A percentile compares a stretch with the other conserved stretches of the same genome.
Evolutionary conservation across 768 basidiomycete species (phyloP).

Genomic region (Rossbeevera mucosa): DNA sequence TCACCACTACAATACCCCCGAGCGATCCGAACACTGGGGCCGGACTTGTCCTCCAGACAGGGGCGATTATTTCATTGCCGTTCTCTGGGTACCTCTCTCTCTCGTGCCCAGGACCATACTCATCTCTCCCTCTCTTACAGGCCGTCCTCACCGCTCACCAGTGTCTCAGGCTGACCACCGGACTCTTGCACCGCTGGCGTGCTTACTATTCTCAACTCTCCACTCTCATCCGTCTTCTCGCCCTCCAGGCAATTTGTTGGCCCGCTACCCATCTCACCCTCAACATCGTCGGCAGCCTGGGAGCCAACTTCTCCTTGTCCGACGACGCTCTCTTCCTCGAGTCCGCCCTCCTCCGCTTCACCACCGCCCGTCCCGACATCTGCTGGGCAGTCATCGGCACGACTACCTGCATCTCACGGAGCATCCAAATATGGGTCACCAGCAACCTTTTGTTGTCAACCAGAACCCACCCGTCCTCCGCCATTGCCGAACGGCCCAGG

Average conservation of each 20-base stretch:
- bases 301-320: constrained; percentile 11
- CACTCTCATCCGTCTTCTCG: constrained; percentile 86
- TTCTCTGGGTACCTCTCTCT: constrained; percentile 59
- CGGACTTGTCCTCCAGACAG: constrained; percentile 43
- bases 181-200: constrained; percentile 85
- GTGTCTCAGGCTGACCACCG: constrained; percentile 82
- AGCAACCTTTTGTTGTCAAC: constrained; percentile 58
- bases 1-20: background rate
- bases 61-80: constrained; percentile 62
- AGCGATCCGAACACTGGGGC: constrained; percentile 19
- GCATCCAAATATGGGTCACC: constrained; percentile 94
- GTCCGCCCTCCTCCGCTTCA: constrained; percentile 31
- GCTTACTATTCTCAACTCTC: constrained; percentile 86
- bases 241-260: constrained; percentile 95
- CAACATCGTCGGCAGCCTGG: constrained; percentile 51
- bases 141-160: constrained; percentile 84
- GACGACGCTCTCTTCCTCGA: constrained; percentile 20
- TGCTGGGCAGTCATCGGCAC: constrained; percentile 90
- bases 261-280: constrained; percentile 87
- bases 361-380: constrained; percentile 67
- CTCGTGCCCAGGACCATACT: background rate
- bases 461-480: constrained; percentile 1
- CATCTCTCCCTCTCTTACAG: constrained; percentile 38
- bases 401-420: constrained; percentile 77
- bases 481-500: constrained; percentile 21